These are phyloP conservation scores for Mariannaea elegans DNA, from an alignment of 2,329 filamentous ascomycete genomes.

Conservation along the genomic window DNA sequence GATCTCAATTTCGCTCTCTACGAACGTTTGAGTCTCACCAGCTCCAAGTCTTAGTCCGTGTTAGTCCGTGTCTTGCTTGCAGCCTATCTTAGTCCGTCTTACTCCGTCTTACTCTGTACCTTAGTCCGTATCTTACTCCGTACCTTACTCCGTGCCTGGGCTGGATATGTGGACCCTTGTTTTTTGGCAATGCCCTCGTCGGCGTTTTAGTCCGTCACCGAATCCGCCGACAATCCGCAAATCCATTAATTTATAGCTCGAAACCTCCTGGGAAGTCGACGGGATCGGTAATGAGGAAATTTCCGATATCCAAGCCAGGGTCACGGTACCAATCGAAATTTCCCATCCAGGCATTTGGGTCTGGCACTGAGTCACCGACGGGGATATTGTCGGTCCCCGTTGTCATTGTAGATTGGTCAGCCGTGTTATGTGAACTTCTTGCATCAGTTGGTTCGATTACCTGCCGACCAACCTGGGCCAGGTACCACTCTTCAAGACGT, in stretches of 20 bases:
- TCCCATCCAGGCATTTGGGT: constrained; percentile 12
- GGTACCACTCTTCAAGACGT: constrained; percentile 32
- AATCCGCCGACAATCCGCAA: too few species aligned
- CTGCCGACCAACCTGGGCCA: not conserved
- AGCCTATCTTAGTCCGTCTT: constrained; percentile 5
- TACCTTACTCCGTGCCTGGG: constrained; percentile 17
- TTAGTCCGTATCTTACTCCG: constrained; percentile 16
- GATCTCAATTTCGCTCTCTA: not conserved
- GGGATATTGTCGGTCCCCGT: not conserved
- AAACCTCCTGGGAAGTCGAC: constrained; percentile 19
- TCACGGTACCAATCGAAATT: constrained; percentile 13
- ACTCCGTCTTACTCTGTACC: constrained; percentile 6
- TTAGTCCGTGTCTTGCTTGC: constrained; percentile 5
- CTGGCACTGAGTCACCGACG: not conserved
- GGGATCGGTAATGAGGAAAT: constrained; percentile 31
- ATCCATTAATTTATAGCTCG: not conserved
- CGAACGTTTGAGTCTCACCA: too few species aligned
- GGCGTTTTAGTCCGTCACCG: not conserved
- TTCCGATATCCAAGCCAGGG: constrained; percentile 19
- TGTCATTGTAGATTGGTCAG: not conserved
- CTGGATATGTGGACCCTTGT: not conserved
- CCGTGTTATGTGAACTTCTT: not conserved
- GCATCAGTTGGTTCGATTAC: not conserved
- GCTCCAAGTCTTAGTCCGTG: not conserved
- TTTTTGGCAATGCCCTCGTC: not conserved